These are phyloP conservation scores for Colletotrichum sp. DNA, from an alignment of 2,329 filamentous ascomycete species.

Conservation along the genomic window DNA sequence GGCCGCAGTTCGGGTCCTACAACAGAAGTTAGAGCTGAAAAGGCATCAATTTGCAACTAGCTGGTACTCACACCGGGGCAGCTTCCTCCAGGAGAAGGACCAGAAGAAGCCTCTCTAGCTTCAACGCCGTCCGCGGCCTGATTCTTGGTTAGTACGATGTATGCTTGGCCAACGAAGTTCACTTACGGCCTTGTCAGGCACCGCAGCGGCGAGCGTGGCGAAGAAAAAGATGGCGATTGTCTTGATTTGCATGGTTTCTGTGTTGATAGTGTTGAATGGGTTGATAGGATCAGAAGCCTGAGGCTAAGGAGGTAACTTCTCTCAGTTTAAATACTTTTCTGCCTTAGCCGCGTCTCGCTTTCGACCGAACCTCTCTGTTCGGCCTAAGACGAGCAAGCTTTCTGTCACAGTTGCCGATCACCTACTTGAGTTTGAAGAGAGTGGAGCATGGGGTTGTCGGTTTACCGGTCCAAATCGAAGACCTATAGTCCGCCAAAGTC, in stretches of 20 bases:
- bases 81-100: neutral
- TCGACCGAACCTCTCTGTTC: neutral
- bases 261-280: neutral
- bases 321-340: neutral
- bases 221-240: neutral
- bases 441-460: neutral
- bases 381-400: neutral
- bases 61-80: neutral
- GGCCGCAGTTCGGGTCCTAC: neutral
- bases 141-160: neutral
- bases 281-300: rapidly evolving
- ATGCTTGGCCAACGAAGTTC: neutral
- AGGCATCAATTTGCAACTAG: rapidly evolving
- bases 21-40: neutral
- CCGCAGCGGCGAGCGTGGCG: neutral
- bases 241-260: neutral
- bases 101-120: neutral
- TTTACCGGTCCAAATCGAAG: neutral
- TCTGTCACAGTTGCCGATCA: neutral
- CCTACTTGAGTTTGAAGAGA: neutral
- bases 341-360: neutral
- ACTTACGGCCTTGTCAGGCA: neutral
- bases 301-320: rapidly evolving
- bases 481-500: neutral
- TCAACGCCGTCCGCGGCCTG: neutral